Evolutionary conservation across 129 eudicot genomes (phyloP).

Genomic region (Daucus carota): DNA sequence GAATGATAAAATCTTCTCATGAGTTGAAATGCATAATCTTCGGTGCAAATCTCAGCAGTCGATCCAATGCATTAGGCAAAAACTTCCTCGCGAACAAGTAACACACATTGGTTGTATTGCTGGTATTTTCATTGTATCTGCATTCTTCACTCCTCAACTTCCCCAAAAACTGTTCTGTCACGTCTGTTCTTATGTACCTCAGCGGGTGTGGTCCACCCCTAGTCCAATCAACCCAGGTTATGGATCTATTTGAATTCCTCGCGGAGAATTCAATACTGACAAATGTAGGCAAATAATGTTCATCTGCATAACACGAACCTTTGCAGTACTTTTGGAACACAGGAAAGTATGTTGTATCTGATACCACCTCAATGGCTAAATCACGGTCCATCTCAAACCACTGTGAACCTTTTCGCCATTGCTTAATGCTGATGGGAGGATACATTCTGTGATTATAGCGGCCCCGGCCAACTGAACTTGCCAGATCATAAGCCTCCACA

Average conservation of each 20-base stretch:
- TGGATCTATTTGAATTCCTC: conserved; percentile 47
- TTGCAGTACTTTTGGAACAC: conserved; percentile 52
- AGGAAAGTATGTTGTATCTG: conserved; percentile 52
- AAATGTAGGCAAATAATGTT: conserved; percentile 84
- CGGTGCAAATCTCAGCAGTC: conserved; percentile 71
- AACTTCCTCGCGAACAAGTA: conserved; percentile 90
- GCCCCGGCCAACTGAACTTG: conserved; percentile 64
- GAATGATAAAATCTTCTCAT: neutral
- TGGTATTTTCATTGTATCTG: conserved; percentile 47
- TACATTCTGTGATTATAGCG: conserved; percentile 52
- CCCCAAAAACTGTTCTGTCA: conserved; percentile 41
- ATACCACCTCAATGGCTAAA: conserved; percentile 52
- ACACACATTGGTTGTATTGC: conserved; percentile 37
- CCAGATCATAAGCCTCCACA: conserved; percentile 61
- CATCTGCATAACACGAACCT: conserved; percentile 67
- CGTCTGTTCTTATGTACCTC: conserved; percentile 39
- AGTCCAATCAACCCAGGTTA: conserved; percentile 85
- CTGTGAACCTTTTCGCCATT: conserved; percentile 92
- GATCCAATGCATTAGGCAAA: conserved; percentile 52
- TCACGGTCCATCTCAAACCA: conserved; percentile 73
- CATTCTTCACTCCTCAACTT: conserved; percentile 53
- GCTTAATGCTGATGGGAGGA: conserved; percentile 40
- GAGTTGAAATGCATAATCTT: conserved; percentile 60
- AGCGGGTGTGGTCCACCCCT: conserved; percentile 82
- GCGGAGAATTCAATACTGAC: conserved; percentile 34